Conservation (phyloP, 176 grass and related monocot genomes). For the Melocanna baccifera region DNA sequence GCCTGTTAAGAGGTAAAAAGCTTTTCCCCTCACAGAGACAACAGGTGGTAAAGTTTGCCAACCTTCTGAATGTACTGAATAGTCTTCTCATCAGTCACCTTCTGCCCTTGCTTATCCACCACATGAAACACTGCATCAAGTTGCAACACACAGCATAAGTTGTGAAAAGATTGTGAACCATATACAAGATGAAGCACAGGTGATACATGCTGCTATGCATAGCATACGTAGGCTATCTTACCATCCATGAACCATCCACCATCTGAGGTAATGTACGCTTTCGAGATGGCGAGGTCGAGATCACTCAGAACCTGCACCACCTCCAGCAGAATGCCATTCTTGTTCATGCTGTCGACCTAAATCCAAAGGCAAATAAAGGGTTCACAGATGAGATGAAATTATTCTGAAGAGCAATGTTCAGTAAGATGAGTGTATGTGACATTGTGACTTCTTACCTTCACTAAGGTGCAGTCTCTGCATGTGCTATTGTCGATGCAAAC, state of each 20-base stretch:
- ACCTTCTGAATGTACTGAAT: conserved; percentile 89
- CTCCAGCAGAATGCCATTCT: conserved; percentile 83
- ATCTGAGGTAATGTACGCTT: conserved; percentile 97
- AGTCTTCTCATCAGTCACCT: conserved; percentile 79
- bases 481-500: conserved; percentile 83
- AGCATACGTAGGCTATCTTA: conserved; percentile 20
- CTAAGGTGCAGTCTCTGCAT: conserved; percentile 74
- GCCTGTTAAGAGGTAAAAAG: too few relatives aligned
- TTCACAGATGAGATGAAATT: background rate
- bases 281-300: conserved; percentile 78
- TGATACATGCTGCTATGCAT: background rate
- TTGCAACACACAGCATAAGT: background rate
- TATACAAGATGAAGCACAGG: background rate
- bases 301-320: conserved; percentile 95
- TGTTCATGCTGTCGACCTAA: conserved; percentile 98
- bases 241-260: conserved; percentile 99
- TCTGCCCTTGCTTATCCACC: conserved; percentile 67
- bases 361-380: background rate
- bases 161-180: background rate
- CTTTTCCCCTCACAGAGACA: background rate
- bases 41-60: background rate
- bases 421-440: background rate
- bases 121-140: conserved; percentile 87
- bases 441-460: conserved; percentile 53
- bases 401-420: background rate